Conservation (phyloP, 2,329 filamentous ascomycete genomes). For the Fusarium gaditjirri region DNA sequence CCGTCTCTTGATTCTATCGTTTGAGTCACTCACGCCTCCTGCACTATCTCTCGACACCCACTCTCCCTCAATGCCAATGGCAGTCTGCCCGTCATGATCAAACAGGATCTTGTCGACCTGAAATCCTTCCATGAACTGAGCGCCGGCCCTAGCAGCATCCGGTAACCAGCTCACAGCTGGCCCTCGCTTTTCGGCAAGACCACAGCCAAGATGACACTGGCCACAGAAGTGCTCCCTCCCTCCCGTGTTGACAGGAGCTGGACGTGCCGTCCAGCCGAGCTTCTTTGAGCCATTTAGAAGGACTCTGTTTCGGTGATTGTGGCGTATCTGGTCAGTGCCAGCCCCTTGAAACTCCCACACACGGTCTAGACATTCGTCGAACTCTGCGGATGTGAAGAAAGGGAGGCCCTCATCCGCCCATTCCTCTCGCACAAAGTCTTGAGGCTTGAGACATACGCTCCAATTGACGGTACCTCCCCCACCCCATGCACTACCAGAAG, state of each 20-base stretch:
- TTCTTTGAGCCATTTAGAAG: slow-evolving; percentile 80
- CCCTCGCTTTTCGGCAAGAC: slow-evolving; percentile 79
- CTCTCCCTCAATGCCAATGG: slow-evolving; percentile 76
- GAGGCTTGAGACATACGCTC: slow-evolving; percentile 73
- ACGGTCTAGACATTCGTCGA: slow-evolving; percentile 81
- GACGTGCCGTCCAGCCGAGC: slow-evolving; percentile 75
- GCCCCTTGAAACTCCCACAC: slow-evolving; percentile 85
- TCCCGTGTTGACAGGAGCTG: slow-evolving; percentile 83
- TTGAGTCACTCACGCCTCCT: slow-evolving; percentile 64
- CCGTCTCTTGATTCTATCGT: slow-evolving; percentile 63
- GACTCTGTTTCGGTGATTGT: slow-evolving; percentile 77
- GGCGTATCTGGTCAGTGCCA: slow-evolving; percentile 70
- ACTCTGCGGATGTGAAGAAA: slow-evolving; percentile 79
- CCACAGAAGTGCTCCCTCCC: slow-evolving; percentile 80
- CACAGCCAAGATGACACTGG: slow-evolving; percentile 69
- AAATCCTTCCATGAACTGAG: slow-evolving; percentile 86
- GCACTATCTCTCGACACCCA: slow-evolving; percentile 79
- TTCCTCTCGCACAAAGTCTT: slow-evolving; percentile 80
- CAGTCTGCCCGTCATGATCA: slow-evolving; percentile 65
- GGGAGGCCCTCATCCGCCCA: slow-evolving; percentile 78
- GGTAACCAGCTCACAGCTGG: slow-evolving; percentile 81
- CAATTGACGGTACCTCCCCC: slow-evolving; percentile 92
- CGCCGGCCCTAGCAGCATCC: slow-evolving; percentile 80
- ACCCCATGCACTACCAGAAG: slow-evolving; percentile 80
- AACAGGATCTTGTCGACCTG: slow-evolving; percentile 77